These are phyloP conservation scores for Theileria equi DNA, from an alignment of 169 alveolate species.

Conservation along the genomic window DNA sequence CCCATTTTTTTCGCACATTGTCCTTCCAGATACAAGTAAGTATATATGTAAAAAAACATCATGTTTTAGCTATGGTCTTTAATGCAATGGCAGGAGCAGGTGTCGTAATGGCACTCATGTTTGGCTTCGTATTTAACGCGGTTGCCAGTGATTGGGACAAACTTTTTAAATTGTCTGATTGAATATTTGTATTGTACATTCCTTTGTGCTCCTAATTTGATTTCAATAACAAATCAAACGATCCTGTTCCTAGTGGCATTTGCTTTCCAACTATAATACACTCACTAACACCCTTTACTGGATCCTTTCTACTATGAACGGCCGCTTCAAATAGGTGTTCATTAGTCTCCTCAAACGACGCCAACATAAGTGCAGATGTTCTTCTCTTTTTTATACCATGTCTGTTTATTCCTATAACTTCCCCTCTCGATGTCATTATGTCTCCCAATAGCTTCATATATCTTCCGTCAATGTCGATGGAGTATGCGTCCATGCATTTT, in stretches of 20 bases:
- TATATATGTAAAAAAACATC: not conserved
- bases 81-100: slow-evolving; percentile 59
- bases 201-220: not conserved
- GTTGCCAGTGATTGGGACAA: slow-evolving; percentile 19
- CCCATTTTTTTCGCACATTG: slow-evolving; percentile 37
- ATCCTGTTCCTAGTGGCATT: slow-evolving; percentile 94
- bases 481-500: slow-evolving; percentile 90
- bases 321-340: slow-evolving; percentile 98
- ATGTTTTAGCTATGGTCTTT: slow-evolving; percentile 32
- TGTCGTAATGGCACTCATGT: slow-evolving; percentile 36
- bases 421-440: slow-evolving; percentile 95
- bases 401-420: slow-evolving; percentile 94
- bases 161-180: not conserved
- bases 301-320: slow-evolving; percentile 86
- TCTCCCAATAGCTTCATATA: slow-evolving; percentile 96
- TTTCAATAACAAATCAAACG: slow-evolving; percentile 81
- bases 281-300: slow-evolving; percentile 92
- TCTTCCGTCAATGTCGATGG: slow-evolving; percentile 91
- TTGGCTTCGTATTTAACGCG: slow-evolving; percentile 38
- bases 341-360: slow-evolving; percentile 98
- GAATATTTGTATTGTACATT: not conserved
- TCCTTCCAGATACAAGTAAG: slow-evolving; percentile 48
- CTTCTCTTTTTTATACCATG: slow-evolving; percentile 96
- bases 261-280: slow-evolving; percentile 96
- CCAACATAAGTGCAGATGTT: slow-evolving; percentile 94